Percentiles rank a stretch among this genome's conserved stretches.
phyloP scores from a whole-genome alignment of 176 grass and related monocot species.

The Aechmea fasciata region DNA sequence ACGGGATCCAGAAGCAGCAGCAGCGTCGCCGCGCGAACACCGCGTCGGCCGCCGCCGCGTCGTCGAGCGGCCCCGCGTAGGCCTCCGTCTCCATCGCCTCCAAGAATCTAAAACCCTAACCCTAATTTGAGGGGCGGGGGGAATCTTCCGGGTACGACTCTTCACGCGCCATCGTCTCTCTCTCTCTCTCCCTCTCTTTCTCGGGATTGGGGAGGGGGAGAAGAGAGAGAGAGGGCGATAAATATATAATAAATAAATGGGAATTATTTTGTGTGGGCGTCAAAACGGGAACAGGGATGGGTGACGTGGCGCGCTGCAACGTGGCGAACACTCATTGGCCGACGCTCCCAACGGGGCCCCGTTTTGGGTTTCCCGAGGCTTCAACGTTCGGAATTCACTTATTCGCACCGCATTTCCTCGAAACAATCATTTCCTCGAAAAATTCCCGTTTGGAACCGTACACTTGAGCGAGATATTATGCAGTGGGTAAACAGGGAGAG shows the following conservation, averaged over 20 bases:
- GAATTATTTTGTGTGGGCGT: not conserved
- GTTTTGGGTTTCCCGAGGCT: no score
- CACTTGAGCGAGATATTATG: no score
- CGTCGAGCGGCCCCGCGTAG: not conserved
- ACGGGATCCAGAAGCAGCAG: conserved; percentile 64
- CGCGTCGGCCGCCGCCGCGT: conserved; percentile 23
- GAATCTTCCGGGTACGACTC: not conserved
- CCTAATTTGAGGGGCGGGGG: not conserved
- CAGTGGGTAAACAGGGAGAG: no score
- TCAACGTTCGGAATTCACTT: no score
- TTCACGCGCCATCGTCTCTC: not conserved
- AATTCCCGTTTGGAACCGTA: no score
- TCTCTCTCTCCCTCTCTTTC: not conserved
- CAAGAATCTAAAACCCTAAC: conserved; percentile 4
- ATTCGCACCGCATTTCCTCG: no score
- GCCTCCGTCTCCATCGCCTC: conserved; percentile 5
- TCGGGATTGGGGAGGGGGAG: not conserved
- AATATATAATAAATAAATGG: not conserved
- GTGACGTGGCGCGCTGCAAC: no score
- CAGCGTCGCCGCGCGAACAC: conserved; percentile 38
- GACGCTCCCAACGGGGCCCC: no score
- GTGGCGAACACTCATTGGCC: no score
- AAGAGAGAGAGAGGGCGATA: not conserved
- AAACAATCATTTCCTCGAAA: no score
- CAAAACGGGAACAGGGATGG: no score